Conservation (phyloP, 2,329 filamentous ascomycete genomes). For the Trichophyton rubrum region DNA sequence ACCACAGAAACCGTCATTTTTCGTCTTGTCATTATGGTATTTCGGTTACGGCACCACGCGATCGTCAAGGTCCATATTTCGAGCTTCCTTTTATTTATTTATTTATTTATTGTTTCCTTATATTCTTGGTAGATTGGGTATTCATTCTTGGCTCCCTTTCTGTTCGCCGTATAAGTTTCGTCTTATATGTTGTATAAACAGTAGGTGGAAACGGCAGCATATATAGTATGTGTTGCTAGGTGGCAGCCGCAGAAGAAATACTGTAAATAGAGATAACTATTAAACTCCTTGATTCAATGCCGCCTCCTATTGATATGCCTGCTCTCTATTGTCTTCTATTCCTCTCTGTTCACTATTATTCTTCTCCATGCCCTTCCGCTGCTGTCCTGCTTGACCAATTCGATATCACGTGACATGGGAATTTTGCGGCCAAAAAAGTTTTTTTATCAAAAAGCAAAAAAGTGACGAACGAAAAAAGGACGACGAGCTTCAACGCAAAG, state of each 20-base stretch:
- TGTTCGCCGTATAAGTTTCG: too few relatives aligned
- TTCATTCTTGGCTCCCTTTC: neutral
- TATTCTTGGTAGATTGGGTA: neutral
- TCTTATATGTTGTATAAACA: too few relatives aligned
- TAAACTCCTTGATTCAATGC: too few relatives aligned
- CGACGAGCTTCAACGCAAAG: neutral
- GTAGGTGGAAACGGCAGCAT: too few relatives aligned
- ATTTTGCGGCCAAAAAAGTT: neutral
- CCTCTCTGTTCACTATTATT: neutral
- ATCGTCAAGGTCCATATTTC: too few relatives aligned
- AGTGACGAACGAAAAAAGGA: neutral
- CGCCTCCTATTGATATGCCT: too few relatives aligned
- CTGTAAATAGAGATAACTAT: too few relatives aligned
- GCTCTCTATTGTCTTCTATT: neutral
- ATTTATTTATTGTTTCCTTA: neutral
- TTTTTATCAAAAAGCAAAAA: neutral
- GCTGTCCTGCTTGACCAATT: neutral
- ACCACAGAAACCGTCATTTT: constrained; percentile 6
- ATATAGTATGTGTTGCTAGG: too few relatives aligned
- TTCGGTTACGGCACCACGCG: neutral
- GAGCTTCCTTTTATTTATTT: neutral
- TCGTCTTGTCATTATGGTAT: constrained; percentile 1
- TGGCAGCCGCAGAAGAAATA: too few relatives aligned
- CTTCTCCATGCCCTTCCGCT: neutral
- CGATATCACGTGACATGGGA: neutral